These are phyloP conservation scores for Carallia pectinifolia DNA, from an alignment of 345 rosid genomes.

Conservation along the genomic window DNA sequence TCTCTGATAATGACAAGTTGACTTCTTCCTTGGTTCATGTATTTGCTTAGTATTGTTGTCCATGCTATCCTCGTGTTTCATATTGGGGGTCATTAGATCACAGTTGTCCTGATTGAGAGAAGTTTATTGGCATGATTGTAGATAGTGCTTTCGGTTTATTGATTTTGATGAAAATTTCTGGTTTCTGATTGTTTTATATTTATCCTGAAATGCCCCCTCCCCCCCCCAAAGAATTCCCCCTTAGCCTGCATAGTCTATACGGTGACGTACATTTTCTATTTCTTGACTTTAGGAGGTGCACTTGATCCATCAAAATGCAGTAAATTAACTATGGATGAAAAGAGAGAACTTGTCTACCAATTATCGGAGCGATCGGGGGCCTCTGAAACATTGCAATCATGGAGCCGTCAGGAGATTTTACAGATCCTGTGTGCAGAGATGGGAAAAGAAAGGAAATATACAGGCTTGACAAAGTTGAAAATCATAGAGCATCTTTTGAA, in stretches of 20 bases:
- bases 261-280: background rate
- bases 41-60: background rate
- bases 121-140: too few relatives aligned
- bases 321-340: conserved; percentile 64
- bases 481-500: conserved; percentile 84
- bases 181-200: too few relatives aligned
- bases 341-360: conserved; percentile 76
- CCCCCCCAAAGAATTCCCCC: too few relatives aligned
- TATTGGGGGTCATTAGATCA: too few relatives aligned
- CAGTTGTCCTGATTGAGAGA: too few relatives aligned
- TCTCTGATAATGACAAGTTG: conserved; percentile 7
- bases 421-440: conserved; percentile 88
- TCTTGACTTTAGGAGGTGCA: conserved; percentile 11
- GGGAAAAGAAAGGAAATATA: conserved; percentile 99
- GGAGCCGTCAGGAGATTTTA: conserved; percentile 95
- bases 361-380: conserved; percentile 71
- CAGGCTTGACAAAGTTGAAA: conserved; percentile 84
- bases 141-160: too few relatives aligned
- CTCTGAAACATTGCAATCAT: conserved; percentile 65
- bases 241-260: background rate
- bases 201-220: too few relatives aligned
- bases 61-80: too few relatives aligned
- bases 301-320: conserved; percentile 28
- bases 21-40: background rate
- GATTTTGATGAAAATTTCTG: too few relatives aligned